A percentile compares a stretch with the other conserved stretches of the same genome.
phyloP scores from a whole-genome alignment of 495 filamentous ascomycete species.

The Hypoxylon crocopeplum region DNA sequence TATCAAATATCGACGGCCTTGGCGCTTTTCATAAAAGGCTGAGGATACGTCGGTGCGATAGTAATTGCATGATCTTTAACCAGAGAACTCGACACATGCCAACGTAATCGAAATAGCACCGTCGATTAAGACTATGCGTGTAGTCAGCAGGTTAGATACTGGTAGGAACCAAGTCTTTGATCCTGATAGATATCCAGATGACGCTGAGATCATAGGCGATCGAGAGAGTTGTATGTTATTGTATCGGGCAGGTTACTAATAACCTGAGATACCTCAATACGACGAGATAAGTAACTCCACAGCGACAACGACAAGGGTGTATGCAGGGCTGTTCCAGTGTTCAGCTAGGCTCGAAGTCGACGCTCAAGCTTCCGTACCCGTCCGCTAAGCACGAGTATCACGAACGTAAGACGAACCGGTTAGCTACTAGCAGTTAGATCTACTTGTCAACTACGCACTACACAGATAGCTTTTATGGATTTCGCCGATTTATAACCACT shows the following conservation, averaged over 20 bases:
- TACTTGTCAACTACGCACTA: background rate
- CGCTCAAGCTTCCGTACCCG: background rate
- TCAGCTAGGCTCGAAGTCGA: constrained; percentile 6
- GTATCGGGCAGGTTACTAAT: too few relatives aligned
- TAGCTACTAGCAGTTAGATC: constrained; percentile 8
- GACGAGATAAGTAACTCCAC: background rate
- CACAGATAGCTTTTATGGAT: background rate
- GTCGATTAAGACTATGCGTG: background rate
- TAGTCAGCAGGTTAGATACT: constrained; percentile 5
- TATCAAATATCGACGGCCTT: constrained; percentile 8
- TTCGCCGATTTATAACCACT: constrained; percentile 1
- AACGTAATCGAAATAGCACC: constrained; percentile 1
- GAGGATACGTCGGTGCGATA: constrained; percentile 16
- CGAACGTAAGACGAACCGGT: constrained; percentile 1
- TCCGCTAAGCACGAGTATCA: background rate
- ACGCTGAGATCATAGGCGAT: background rate
- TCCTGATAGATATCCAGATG: too few relatives aligned
- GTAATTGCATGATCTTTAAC: constrained; percentile 19
- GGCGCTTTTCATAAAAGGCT: constrained; percentile 12
- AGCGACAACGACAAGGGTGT: constrained; percentile 1
- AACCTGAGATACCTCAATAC: background rate
- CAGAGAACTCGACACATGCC: background rate
- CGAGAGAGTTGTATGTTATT: too few relatives aligned
- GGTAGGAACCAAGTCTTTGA: too few relatives aligned
- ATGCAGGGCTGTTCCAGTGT: constrained; percentile 16